Base-by-base conservation (phyloP, 768 basidiomycete species). In the Boletus barrowsii region DNA sequence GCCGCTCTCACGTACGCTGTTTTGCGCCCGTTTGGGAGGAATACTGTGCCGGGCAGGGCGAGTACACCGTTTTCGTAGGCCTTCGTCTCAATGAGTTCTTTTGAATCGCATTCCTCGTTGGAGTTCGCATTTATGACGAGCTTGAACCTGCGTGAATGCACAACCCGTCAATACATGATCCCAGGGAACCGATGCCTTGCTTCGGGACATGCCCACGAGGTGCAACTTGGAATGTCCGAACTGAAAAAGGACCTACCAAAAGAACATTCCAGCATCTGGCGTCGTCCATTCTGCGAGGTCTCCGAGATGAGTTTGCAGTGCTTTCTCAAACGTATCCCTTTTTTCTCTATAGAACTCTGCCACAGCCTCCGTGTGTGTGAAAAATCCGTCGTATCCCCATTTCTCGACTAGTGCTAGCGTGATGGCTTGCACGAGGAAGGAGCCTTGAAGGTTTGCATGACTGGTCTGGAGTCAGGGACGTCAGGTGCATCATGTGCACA, bases 241-340 rank as follows among this genome's bases (percentile, higher is more conserved):
- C 20, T 48, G 55, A 61, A 46, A 10, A 36, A 47, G 47, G 42
- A 65, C 83, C 24, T 39, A 86, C 88, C 90, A 95, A 68, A 92
- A 84, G 76, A 96, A 95, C 90, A 95, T 90, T 58, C 90, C 89
- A 22, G 88, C 83, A 61, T 86, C 83, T 10, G 90, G 90, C 0
- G 75, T 69, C 50, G 66, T 73, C 87, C 87, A 88, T 68, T 87
- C 83, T 17, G 84, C 92, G 32, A 95, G 75, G 3, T 84, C 91
- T 46, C 75, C 73, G n/a, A 97, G 80, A 68, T 96, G 82, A 64
- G 80, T 82, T 63, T 80, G 76, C 76, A 93, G 83, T 46, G 88
- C 86, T 2, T 66, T 68, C 68, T 92, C 88, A 68, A 97, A 96
- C 20, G 84, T 75, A 61, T 92, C 85, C 52, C 91, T 77, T 71